Percentiles rank a stretch among this genome's conserved stretches.
phyloP scores from a whole-genome alignment of 2,329 filamentous ascomycete genomes.

The Diplocarpon rosae region DNA sequence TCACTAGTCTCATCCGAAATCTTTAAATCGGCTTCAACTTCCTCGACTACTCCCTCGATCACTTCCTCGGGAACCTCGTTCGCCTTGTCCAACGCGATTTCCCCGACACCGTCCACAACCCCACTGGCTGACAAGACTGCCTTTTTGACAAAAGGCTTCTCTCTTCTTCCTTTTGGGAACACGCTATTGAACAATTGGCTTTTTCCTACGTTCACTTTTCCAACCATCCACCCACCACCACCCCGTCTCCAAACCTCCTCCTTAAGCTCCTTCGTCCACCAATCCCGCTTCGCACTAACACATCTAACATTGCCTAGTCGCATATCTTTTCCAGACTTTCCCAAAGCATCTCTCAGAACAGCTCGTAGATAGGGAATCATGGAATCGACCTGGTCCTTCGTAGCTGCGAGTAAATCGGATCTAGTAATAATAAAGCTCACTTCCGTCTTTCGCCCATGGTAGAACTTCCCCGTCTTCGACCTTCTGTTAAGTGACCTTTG shows the following conservation, averaged over 20 bases:
- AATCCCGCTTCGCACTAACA: constrained; percentile 74
- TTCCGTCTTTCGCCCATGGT: constrained; percentile 57
- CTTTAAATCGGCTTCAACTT: not conserved
- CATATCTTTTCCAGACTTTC: constrained; percentile 53
- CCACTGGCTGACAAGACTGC: not conserved
- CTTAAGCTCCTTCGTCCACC: constrained; percentile 85
- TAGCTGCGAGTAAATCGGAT: constrained; percentile 73
- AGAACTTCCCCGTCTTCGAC: constrained; percentile 54
- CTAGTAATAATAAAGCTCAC: constrained; percentile 87
- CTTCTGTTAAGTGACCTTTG: constrained; percentile 73
- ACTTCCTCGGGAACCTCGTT: not conserved
- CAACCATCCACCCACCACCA: constrained; percentile 88
- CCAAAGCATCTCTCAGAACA: constrained; percentile 67
- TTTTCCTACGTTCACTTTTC: constrained; percentile 97
- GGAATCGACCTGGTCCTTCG: constrained; percentile 70
- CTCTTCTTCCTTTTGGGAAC: constrained; percentile 61
- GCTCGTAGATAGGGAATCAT: constrained; percentile 78
- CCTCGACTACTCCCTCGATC: not conserved
- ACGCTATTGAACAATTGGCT: constrained; percentile 81
- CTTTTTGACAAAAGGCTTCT: constrained; percentile 2
- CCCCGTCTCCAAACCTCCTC: constrained; percentile 76
- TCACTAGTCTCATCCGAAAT: not conserved
- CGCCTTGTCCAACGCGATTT: not conserved
- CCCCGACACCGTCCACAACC: not conserved
- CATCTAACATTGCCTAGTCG: constrained; percentile 80